Evolutionary conservation across 805 yeast genomes (phyloP).

Genomic region (Clavispora santaluciae): DNA sequence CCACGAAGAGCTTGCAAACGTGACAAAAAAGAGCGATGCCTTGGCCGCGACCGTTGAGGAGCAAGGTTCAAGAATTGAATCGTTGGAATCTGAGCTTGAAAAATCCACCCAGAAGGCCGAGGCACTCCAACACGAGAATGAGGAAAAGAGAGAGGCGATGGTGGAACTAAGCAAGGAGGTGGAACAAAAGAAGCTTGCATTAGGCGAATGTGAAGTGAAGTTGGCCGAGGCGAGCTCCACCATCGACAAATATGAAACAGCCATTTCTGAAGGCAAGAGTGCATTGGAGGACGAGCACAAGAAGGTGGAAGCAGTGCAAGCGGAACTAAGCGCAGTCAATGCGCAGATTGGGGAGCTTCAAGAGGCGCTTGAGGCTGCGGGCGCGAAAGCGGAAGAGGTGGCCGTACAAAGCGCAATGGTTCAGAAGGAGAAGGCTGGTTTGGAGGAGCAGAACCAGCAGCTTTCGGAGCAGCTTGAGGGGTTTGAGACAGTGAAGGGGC

Average conservation of each 20-base stretch:
- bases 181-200: not conserved
- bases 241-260: not conserved
- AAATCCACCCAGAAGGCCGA: not conserved
- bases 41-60: not conserved
- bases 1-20: not conserved
- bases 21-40: constrained; percentile 3
- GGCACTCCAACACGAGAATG: not conserved
- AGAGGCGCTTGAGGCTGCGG: not conserved
- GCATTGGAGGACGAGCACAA: constrained; percentile 4
- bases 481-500: constrained; percentile 2
- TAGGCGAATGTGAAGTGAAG: not conserved
- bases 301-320: constrained; percentile 3
- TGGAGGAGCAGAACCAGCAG: constrained; percentile 4
- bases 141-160: not conserved
- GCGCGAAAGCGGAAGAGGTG: not conserved
- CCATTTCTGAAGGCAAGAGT: not conserved
- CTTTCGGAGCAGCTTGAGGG: not conserved
- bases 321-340: constrained; percentile 3
- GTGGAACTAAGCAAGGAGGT: not conserved
- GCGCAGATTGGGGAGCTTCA: not conserved
- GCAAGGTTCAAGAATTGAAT: not conserved
- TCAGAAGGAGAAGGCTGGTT: not conserved
- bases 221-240: not conserved
- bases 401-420: not conserved
- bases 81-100: not conserved